phyloP scores from a whole-genome alignment of 345 rosid species.

The Xanthoceras sorbifolium region DNA sequence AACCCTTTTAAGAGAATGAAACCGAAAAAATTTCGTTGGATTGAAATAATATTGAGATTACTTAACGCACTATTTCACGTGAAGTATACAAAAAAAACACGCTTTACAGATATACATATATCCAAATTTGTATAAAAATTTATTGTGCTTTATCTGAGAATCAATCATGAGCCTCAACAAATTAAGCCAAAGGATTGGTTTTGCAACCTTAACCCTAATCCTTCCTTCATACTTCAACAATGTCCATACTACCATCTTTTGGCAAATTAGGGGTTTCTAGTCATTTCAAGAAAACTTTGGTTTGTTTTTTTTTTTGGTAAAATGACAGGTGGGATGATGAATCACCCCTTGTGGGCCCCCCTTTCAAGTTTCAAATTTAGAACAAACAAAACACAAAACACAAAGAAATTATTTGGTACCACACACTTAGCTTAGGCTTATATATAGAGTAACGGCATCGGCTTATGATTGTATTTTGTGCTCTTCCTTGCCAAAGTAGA shows the following conservation, averaged over 20 bases:
- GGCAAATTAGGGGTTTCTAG: neutral
- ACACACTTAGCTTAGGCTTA: too few species aligned
- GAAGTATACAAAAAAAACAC: neutral
- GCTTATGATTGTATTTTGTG: conserved; percentile 67
- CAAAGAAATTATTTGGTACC: too few species aligned
- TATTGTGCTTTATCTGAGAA: neutral
- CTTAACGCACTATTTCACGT: neutral
- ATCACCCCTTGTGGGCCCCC: too few species aligned
- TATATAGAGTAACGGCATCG: conserved; percentile 50
- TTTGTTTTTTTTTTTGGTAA: too few species aligned
- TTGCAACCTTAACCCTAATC: neutral
- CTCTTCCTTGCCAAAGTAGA: conserved; percentile 22
- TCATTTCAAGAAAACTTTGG: neutral
- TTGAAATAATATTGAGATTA: neutral
- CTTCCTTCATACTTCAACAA: neutral
- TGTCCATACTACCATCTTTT: neutral
- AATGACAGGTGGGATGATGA: neutral
- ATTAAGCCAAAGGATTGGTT: neutral
- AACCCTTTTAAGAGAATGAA: too few species aligned
- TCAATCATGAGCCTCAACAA: neutral
- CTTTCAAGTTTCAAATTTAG: too few species aligned
- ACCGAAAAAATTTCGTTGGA: neutral
- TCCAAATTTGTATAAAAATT: too few species aligned
- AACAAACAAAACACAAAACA: too few species aligned
- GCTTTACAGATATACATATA: neutral